A percentile compares a stretch with the other conserved stretches of the same genome.
phyloP scores from a whole-genome alignment of 2,329 filamentous ascomycete genomes.

The Penicillium digitatum region DNA sequence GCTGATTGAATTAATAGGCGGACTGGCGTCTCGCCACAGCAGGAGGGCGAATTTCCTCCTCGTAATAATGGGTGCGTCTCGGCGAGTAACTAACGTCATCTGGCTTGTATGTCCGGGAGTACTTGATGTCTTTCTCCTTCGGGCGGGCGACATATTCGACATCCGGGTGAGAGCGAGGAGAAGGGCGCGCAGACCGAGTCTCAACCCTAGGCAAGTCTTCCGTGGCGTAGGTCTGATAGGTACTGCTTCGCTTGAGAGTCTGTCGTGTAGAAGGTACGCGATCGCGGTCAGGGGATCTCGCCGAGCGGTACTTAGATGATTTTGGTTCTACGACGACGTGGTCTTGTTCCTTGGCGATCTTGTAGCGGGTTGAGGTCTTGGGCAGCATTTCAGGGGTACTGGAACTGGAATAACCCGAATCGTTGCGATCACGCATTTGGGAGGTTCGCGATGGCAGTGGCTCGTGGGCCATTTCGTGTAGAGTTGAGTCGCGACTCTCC shows the following conservation, averaged over 20 bases:
- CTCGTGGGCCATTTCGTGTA: conserved; percentile 28
- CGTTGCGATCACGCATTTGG: conserved; percentile 39
- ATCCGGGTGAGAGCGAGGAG: conserved; percentile 21
- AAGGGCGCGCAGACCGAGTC: conserved; percentile 21
- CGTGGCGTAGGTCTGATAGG: conserved; percentile 24
- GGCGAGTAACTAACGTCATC: conserved; percentile 21
- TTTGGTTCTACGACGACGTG: conserved; percentile 28
- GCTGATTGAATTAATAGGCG: conserved; percentile 17
- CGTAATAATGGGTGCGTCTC: conserved; percentile 20
- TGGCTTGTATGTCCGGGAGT: conserved; percentile 26
- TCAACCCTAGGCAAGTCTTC: conserved; percentile 26
- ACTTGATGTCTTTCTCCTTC: conserved; percentile 30
- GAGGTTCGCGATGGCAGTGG: conserved; percentile 31
- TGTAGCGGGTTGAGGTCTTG: conserved; percentile 35
- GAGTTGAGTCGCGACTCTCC: conserved; percentile 20
- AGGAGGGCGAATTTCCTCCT: conserved; percentile 17
- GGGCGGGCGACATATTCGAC: conserved; percentile 21
- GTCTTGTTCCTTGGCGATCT: conserved; percentile 29
- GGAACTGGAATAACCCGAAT: conserved; percentile 47
- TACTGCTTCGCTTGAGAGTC: conserved; percentile 30
- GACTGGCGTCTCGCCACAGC: conserved; percentile 27
- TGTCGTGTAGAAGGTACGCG: conserved; percentile 18
- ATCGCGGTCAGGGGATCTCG: conserved; percentile 29
- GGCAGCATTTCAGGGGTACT: conserved; percentile 41
- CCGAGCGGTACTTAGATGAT: conserved; percentile 26